Percentiles rank a stretch among this genome's conserved stretches.
Evolutionary conservation across 1,284 basidiomycete genomes (phyloP).

Genomic region (Phellopilus nigrolimitatus): DNA sequence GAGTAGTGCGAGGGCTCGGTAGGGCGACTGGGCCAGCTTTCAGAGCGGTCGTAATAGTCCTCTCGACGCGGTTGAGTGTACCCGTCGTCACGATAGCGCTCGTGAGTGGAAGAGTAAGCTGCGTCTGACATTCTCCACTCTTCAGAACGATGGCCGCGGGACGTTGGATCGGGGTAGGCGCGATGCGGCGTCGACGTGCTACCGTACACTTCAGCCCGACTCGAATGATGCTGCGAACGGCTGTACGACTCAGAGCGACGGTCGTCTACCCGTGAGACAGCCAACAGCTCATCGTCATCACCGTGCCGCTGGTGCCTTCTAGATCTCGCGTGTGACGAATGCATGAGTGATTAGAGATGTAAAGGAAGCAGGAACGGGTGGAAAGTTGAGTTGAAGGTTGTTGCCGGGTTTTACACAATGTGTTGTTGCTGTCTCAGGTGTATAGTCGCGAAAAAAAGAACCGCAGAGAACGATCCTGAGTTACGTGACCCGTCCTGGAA

Average conservation of each 20-base stretch:
- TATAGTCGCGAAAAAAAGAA: not conserved
- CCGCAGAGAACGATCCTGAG: not conserved
- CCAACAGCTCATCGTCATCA: slow-evolving; percentile 45
- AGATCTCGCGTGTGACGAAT: slow-evolving; percentile 42
- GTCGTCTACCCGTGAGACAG: slow-evolving; percentile 48
- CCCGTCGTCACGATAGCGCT: slow-evolving; percentile 47
- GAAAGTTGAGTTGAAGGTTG: not conserved
- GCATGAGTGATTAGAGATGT: slow-evolving; percentile 38
- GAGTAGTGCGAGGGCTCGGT: slow-evolving; percentile 34
- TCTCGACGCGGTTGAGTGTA: slow-evolving; percentile 48
- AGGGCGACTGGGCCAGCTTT: slow-evolving; percentile 39
- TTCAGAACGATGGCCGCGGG: slow-evolving; percentile 45
- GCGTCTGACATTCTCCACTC: slow-evolving; percentile 46
- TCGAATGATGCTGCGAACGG: slow-evolving; percentile 39
- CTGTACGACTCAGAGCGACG: slow-evolving; percentile 39
- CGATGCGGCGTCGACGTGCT: slow-evolving; percentile 40
- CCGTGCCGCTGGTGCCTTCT: slow-evolving; percentile 38
- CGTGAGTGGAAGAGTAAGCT: slow-evolving; percentile 32
- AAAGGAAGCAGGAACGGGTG: not conserved
- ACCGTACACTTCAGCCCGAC: slow-evolving; percentile 42
- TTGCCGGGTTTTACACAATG: not conserved
- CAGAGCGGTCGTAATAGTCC: slow-evolving; percentile 38
- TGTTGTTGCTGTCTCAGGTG: not conserved
- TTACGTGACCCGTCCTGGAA: not conserved
- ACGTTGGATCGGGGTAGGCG: slow-evolving; percentile 43